These are phyloP conservation scores for Senna tora DNA, from an alignment of 306 rosid genomes.

Conservation along the genomic window DNA sequence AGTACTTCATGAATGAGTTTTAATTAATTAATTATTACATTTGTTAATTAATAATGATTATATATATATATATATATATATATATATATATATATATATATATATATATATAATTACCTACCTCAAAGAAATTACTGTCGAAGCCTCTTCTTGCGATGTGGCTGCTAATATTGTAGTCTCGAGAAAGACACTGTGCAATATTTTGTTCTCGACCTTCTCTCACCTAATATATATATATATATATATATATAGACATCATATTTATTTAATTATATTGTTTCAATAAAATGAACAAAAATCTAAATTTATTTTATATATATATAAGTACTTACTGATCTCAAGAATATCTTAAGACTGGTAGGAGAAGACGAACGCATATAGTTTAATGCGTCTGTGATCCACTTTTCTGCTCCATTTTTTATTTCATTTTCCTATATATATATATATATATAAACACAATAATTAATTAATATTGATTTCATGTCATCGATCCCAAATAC, in stretches of 20 bases:
- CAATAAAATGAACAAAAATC: neutral
- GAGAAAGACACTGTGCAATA: slow-evolving; percentile 2
- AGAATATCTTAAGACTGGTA: neutral
- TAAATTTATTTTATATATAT: too few species aligned
- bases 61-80: too few species aligned
- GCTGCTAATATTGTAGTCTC: neutral
- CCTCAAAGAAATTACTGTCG: slow-evolving; percentile 3
- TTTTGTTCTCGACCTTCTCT: slow-evolving; percentile 5
- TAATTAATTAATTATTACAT: too few species aligned
- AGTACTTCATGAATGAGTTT: too few species aligned
- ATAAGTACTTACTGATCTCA: neutral
- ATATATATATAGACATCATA: neutral
- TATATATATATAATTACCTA: neutral
- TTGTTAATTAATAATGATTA: too few species aligned
- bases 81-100: too few species aligned
- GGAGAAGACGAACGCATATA: slow-evolving; percentile 9
- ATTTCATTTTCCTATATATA: slow-evolving; percentile 4
- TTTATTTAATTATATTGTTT: neutral
- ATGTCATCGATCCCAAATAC: neutral
- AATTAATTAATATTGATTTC: too few species aligned
- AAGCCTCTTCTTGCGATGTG: neutral
- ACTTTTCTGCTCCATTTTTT: slow-evolving; percentile 3
- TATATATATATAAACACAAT: too few species aligned
- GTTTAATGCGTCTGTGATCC: neutral
- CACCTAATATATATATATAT: too few species aligned